These are phyloP conservation scores for Penicillium daleae DNA, from an alignment of 495 filamentous ascomycete genomes.

Conservation along the genomic window DNA sequence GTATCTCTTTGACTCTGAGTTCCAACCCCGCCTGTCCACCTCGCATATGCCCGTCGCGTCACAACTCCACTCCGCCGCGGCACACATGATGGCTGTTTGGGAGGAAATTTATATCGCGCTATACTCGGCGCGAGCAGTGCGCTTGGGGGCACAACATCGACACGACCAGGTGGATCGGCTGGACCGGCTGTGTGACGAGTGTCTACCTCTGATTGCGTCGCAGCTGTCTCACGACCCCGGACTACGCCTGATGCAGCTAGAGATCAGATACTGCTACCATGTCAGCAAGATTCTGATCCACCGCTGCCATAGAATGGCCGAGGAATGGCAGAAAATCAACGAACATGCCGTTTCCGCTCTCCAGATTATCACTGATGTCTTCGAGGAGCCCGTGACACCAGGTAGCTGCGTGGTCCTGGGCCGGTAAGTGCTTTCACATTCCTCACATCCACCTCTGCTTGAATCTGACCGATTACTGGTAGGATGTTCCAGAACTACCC, in stretches of 20 bases:
- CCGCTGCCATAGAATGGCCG: neutral
- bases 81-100: conserved; percentile 1
- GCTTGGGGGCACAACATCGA: conserved; percentile 1
- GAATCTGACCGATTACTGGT: neutral
- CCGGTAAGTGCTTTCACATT: neutral
- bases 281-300: conserved; percentile 7
- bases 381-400: neutral
- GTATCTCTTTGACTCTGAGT: neutral
- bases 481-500: conserved; percentile 4
- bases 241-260: conserved; percentile 2
- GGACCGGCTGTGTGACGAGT: conserved; percentile 1
- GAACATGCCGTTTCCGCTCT: conserved; percentile 4
- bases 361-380: conserved; percentile 5
- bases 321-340: neutral
- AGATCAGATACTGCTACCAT: conserved; percentile 3
- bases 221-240: neutral
- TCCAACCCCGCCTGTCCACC: conserved; percentile 3
- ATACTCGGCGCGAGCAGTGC: conserved; percentile 3
- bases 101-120: neutral
- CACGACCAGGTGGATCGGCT: neutral
- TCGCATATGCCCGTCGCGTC: neutral
- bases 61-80: neutral
- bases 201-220: neutral
- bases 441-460: neutral
- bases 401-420: neutral